A percentile compares a stretch with the other conserved stretches of the same genome.
phyloP scores from a whole-genome alignment of 2,329 filamentous ascomycete species.

The Aspergillus persii region DNA sequence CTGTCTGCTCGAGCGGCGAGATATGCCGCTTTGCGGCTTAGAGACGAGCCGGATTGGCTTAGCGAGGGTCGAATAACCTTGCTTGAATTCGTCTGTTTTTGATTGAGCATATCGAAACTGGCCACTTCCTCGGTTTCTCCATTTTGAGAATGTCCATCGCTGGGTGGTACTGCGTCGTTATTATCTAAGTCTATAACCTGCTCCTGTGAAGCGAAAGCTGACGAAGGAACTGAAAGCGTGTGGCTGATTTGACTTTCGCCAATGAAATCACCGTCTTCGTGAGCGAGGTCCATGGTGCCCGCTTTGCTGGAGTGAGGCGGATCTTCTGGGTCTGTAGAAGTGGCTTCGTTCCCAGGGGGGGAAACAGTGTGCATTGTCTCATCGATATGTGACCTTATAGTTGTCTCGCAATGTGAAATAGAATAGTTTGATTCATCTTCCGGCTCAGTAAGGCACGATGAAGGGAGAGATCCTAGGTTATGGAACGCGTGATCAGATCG shows the following conservation, averaged over 20 bases:
- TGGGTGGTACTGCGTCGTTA: neutral
- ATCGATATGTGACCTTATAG: neutral
- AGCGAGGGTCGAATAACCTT: neutral
- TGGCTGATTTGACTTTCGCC: constrained; percentile 19
- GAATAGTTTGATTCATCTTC: constrained; percentile 5
- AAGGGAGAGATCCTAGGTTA: constrained; percentile 28
- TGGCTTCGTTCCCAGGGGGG: neutral
- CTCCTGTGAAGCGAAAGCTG: constrained; percentile 25
- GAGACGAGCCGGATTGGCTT: constrained; percentile 18
- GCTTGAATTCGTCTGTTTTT: neutral
- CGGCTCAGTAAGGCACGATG: constrained; percentile 22
- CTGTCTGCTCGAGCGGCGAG: constrained; percentile 41
- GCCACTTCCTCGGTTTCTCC: neutral
- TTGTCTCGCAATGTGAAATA: neutral
- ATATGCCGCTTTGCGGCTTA: constrained; percentile 36
- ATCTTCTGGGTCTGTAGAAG: neutral
- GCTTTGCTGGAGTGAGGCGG: neutral
- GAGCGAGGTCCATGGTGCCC: neutral
- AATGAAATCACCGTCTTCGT: neutral
- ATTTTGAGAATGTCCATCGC: neutral
- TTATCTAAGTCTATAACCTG: neutral
- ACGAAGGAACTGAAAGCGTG: constrained; percentile 23
- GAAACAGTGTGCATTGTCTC: neutral
- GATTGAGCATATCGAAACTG: neutral
- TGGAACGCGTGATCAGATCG: constrained; percentile 18